These are phyloP conservation scores for Brassica nigra DNA, from an alignment of 345 rosid species.

Conservation along the genomic window DNA sequence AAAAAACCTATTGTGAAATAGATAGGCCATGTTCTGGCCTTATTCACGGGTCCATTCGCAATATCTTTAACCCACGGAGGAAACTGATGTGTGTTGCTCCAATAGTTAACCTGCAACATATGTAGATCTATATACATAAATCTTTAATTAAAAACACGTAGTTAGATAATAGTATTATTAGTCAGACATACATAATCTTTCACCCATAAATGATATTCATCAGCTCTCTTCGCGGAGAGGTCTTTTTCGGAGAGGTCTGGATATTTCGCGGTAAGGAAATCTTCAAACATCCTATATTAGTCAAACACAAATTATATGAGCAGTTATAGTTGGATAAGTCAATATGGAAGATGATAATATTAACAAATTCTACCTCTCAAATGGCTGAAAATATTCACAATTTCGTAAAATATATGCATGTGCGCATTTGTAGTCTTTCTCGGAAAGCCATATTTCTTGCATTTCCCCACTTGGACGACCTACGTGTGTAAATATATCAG, in stretches of 20 bases:
- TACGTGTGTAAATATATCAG: neutral
- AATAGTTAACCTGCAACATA: too few species aligned
- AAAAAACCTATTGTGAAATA: too few species aligned
- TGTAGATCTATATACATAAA: too few species aligned
- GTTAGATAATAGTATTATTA: too few species aligned
- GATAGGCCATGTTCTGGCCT: too few species aligned
- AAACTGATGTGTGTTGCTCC: too few species aligned
- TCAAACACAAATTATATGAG: neutral
- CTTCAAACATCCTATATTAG: neutral
- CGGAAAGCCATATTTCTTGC: neutral
- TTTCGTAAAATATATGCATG: neutral
- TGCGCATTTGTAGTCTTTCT: neutral
- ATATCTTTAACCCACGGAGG: too few species aligned
- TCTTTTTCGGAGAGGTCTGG: neutral
- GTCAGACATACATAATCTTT: neutral
- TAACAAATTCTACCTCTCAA: neutral
- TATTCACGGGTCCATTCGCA: too few species aligned
- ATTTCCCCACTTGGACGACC: neutral
- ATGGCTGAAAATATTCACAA: neutral
- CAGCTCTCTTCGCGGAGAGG: neutral
- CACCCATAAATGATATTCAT: neutral
- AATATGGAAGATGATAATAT: neutral
- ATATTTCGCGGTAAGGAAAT: too few species aligned
- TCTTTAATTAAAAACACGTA: too few species aligned
- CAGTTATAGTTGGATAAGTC: neutral